phyloP scores from a whole-genome alignment of 2,329 filamentous ascomycete species.

The Purpureocillium takamizusanense region DNA sequence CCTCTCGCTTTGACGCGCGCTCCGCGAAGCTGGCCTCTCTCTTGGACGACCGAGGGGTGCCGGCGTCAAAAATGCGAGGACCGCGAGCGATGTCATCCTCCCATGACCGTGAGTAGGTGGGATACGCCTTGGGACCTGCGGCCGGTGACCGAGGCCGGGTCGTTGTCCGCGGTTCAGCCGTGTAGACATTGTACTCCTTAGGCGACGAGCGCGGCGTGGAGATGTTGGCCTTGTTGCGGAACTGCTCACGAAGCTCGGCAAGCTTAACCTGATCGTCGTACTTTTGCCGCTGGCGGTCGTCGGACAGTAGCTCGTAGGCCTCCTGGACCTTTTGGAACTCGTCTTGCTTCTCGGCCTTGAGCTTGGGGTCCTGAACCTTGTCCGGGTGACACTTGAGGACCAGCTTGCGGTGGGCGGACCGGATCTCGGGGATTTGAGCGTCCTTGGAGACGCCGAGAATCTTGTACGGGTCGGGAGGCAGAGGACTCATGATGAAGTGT shows the following conservation, averaged over 20 bases:
- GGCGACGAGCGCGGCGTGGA: conserved; percentile 34
- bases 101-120: conserved; percentile 28
- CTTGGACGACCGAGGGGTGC: conserved; percentile 24
- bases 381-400: conserved; percentile 86
- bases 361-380: conserved; percentile 70
- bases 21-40: conserved; percentile 40
- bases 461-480: conserved; percentile 68
- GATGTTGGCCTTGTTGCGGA: conserved; percentile 31
- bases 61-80: conserved; percentile 33
- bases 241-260: conserved; percentile 52
- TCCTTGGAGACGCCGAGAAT: conserved; percentile 64
- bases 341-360: conserved; percentile 71
- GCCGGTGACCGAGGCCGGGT: conserved; percentile 9
- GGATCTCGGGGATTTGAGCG: conserved; percentile 63
- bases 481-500: conserved; percentile 33
- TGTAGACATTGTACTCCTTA: conserved; percentile 37
- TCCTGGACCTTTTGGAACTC: conserved; percentile 90
- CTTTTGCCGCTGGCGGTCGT: conserved; percentile 60
- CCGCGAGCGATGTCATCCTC: conserved; percentile 35
- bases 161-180: conserved; percentile 31
- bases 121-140: conserved; percentile 23
- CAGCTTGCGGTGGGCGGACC: conserved; percentile 73
- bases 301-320: conserved; percentile 82
- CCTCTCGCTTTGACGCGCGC: conserved; percentile 33
- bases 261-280: conserved; percentile 72